Evolutionary conservation across 257 asterid genomes (phyloP).

Genomic region (Orobanche coerulescens): DNA sequence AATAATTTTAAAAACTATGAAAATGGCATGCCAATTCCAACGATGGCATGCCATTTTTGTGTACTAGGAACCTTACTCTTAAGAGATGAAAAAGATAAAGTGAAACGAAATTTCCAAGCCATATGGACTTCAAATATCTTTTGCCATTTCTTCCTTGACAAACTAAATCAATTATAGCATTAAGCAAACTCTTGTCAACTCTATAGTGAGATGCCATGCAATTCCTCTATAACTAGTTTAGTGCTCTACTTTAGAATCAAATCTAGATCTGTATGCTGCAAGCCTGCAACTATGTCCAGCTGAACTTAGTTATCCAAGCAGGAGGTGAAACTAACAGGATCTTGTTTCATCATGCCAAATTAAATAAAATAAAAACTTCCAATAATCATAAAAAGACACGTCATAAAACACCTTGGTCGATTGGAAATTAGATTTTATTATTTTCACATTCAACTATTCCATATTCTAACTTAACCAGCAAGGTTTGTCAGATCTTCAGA

Average conservation of each 20-base stretch:
- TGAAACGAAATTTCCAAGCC: background rate
- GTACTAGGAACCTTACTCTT: too few relatives aligned
- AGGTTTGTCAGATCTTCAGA: background rate
- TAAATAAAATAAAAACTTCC: background rate
- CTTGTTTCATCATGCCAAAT: constrained; percentile 1
- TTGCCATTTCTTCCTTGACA: background rate
- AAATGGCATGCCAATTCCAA: too few relatives aligned
- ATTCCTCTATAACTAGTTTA: background rate
- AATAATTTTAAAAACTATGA: too few relatives aligned
- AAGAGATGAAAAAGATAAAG: background rate
- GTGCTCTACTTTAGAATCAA: background rate
- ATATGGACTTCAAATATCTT: background rate
- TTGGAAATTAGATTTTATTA: background rate
- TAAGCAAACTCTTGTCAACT: background rate
- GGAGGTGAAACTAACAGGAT: constrained; percentile 3
- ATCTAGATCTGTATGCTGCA: background rate
- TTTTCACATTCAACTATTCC: background rate
- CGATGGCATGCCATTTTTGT: too few relatives aligned
- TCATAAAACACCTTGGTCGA: background rate
- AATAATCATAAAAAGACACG: background rate
- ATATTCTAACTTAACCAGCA: background rate
- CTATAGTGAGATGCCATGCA: background rate
- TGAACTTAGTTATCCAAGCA: constrained; percentile 6
- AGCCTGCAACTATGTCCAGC: too few relatives aligned
- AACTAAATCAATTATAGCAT: background rate